Evolutionary conservation across 192 early-diverging fungal species (phyloP), one percentile per base, ranked within the genome.

Genomic region (Linnemannia hyalina): DNA sequence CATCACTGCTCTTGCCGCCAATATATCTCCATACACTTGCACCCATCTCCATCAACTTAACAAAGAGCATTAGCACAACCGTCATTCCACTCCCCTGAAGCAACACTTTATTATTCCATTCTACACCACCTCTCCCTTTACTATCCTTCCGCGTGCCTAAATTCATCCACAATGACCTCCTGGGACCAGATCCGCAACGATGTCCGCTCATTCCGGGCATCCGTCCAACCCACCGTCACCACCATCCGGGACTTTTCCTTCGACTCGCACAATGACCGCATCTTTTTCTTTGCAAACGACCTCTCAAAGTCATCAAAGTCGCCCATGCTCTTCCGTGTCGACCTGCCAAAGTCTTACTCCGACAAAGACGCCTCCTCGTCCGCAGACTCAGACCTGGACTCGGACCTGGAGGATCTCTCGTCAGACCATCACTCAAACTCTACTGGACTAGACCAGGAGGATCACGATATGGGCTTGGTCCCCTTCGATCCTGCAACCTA

Each of bases 101-200:
- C 68, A 16, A 35, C 6, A 35, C 13, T 46, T 46, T 20, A 15
- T 40, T 41, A 40, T 16, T 72, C 41, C 42, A 42, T 44, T 26
- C n/a, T 23, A n/a, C 42, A n/a, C 42, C 36, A 32, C 22, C 38
- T 40, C 4, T 40, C 38, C 38, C 0, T 54, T 55, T 47, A 36
- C 40, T 52, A 47, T 29, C 10, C 32, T 46, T 49, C 29, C 70
- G 9, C 74, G 6, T 36, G 8, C 76, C 23, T 68, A n/a, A 32
- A 40, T 16, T 13, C 44, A n/a, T 41, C 72, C 10, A 22, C 32
- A 47, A 82, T 88, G 85, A 55, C 80, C 29, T 60, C 87, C n/a
- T 95, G 94, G 94, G 93, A 95, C 70, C 83, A 88, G 52, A 82
- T 94, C 42, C 89, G 93, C 29, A 87, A 76, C 63, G 88, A 92